Percentiles rank a stretch among this genome's conserved stretches.
These are phyloP conservation scores for Cyamopsis tetragonoloba DNA, from an alignment of 306 rosid species.

Conservation along the genomic window DNA sequence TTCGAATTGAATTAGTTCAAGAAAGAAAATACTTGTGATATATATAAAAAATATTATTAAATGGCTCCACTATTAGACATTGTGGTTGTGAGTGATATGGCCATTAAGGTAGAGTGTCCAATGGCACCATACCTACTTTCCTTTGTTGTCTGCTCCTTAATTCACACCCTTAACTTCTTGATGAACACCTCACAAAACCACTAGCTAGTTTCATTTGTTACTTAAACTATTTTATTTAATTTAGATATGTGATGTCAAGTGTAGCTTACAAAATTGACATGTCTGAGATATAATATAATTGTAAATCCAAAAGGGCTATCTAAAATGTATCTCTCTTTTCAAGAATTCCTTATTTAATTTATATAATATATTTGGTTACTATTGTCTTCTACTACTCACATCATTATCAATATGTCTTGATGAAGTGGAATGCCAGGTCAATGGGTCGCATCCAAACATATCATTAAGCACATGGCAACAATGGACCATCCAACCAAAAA, in stretches of 20 bases:
- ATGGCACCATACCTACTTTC: slow-evolving; percentile 53
- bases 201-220: slow-evolving; percentile 32
- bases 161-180: slow-evolving; percentile 23
- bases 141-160: slow-evolving; percentile 34
- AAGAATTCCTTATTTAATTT: slow-evolving; percentile 20
- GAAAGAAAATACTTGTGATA: no score
- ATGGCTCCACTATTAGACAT: slow-evolving; percentile 32
- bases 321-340: slow-evolving; percentile 39
- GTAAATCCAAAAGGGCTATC: slow-evolving; percentile 33
- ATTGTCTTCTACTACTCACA: slow-evolving; percentile 68
- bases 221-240: slow-evolving; percentile 34
- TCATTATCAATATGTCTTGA: slow-evolving; percentile 43
- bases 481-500: slow-evolving; percentile 23
- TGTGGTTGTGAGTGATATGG: slow-evolving; percentile 45
- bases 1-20: no score
- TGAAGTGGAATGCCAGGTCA: slow-evolving; percentile 74
- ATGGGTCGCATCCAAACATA: slow-evolving; percentile 38
- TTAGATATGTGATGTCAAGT: slow-evolving; percentile 65
- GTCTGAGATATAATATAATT: slow-evolving; percentile 35
- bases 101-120: slow-evolving; percentile 49
- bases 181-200: slow-evolving; percentile 49
- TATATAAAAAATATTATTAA: neutral
- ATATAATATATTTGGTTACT: slow-evolving; percentile 29
- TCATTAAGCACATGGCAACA: slow-evolving; percentile 25
- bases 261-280: slow-evolving; percentile 47